These are phyloP conservation scores for Cutaneotrichosporon mucoides DNA, from an alignment of 1,284 basidiomycete species.

Conservation along the genomic window DNA sequence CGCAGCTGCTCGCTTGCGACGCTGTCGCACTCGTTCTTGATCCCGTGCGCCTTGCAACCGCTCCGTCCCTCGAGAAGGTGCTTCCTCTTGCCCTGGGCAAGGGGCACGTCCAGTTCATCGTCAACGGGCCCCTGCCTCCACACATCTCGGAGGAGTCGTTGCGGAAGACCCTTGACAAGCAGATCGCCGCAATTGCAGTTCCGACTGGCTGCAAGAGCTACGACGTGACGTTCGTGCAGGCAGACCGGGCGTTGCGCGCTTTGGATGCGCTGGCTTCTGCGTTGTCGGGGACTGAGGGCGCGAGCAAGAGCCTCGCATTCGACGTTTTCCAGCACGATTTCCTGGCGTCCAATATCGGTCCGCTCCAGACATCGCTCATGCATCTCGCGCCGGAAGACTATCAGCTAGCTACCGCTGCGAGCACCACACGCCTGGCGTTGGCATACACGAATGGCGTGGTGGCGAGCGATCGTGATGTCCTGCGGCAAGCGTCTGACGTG, in stretches of 20 bases:
- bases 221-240: conserved; percentile 29
- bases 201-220: not conserved
- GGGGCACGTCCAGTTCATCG: conserved; percentile 27
- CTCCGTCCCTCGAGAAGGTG: conserved; percentile 9
- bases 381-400: conserved; percentile 4
- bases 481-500: conserved; percentile 17
- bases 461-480: conserved; percentile 22
- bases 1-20: conserved; percentile 21
- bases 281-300: conserved; percentile 10
- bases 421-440: conserved; percentile 21
- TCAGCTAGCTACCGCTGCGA: conserved; percentile 25
- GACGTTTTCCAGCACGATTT: conserved; percentile 38
- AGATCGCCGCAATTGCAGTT: conserved; percentile 14
- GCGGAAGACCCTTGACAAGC: conserved; percentile 18
- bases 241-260: conserved; percentile 33
- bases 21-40: conserved; percentile 41
- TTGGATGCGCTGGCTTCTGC: conserved; percentile 31
- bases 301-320: conserved; percentile 22
- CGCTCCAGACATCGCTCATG: conserved; percentile 24
- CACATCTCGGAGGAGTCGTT: conserved; percentile 17
- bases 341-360: conserved; percentile 35
- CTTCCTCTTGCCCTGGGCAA: conserved; percentile 22
- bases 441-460: conserved; percentile 27
- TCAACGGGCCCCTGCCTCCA: conserved; percentile 36
- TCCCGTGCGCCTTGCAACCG: conserved; percentile 30